Conservation (phyloP, 1,284 basidiomycete genomes). For the Meira miltonrushii region DNA sequence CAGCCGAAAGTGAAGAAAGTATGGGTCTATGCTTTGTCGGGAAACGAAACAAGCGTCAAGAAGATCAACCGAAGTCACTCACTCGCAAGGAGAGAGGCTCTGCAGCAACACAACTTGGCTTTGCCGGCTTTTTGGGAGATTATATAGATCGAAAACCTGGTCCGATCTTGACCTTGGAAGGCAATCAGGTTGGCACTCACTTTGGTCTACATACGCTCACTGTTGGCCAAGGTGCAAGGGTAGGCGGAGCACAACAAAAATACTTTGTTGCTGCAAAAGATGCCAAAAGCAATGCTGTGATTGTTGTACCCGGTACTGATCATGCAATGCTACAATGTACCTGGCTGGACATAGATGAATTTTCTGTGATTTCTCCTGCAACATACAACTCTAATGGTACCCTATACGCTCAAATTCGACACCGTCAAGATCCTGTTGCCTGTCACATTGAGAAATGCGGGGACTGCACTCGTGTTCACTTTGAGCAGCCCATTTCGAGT, state of each 20-base stretch:
- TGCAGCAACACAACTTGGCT: not conserved
- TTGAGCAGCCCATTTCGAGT: slow-evolving; percentile 63
- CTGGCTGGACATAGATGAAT: slow-evolving; percentile 14
- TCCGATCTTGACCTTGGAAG: slow-evolving; percentile 64
- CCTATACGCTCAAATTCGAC: slow-evolving; percentile 68
- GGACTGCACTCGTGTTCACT: slow-evolving; percentile 45
- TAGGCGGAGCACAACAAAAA: slow-evolving; percentile 63
- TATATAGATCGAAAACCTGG: slow-evolving; percentile 70
- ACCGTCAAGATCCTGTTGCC: slow-evolving; percentile 63
- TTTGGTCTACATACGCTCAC: slow-evolving; percentile 81
- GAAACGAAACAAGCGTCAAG: slow-evolving; percentile 63
- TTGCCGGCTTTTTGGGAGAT: not conserved
- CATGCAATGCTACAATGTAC: slow-evolving; percentile 63
- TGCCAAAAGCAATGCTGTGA: slow-evolving; percentile 61
- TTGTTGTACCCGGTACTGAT: slow-evolving; percentile 69
- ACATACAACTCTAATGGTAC: slow-evolving; percentile 7
- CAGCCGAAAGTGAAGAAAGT: slow-evolving; percentile 74
- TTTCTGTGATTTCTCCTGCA: slow-evolving; percentile 27
- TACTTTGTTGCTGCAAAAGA: slow-evolving; percentile 77
- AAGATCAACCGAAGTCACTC: slow-evolving; percentile 54
- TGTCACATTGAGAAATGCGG: slow-evolving; percentile 54
- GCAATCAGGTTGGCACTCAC: slow-evolving; percentile 63
- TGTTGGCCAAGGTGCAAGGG: slow-evolving; percentile 70
- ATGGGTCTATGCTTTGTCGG: slow-evolving; percentile 98
- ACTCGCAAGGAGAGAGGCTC: not conserved